phyloP scores from a whole-genome alignment of 805 yeast genomes.

The Ogataea ramenticola region DNA sequence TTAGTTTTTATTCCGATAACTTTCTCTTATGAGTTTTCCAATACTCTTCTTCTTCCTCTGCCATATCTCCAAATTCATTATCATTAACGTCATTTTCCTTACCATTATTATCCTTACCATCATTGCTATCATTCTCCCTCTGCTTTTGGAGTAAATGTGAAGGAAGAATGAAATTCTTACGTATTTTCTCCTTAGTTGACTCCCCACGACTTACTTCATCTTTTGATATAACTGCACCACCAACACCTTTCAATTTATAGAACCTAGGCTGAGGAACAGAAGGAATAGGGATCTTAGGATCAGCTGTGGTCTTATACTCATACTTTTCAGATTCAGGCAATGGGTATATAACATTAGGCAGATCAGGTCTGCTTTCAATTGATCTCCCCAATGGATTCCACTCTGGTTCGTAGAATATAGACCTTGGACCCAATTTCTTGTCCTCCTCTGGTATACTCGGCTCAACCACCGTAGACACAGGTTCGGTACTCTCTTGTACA shows the following conservation, averaged over 20 bases:
- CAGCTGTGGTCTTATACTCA: background rate
- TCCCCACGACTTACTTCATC: constrained; percentile 9
- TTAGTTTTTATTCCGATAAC: constrained; percentile 1
- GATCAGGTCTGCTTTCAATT: constrained; percentile 17
- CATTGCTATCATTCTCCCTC: background rate
- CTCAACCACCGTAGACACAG: no score
- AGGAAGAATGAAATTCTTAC: constrained; percentile 11
- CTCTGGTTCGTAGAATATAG: constrained; percentile 59
- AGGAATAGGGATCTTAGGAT: constrained; percentile 25
- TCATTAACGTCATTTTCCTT: background rate
- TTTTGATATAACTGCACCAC: background rate
- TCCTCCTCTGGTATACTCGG: no score
- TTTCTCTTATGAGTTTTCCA: constrained; percentile 3
- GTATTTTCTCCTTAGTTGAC: constrained; percentile 1
- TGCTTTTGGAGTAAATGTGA: constrained; percentile 5
- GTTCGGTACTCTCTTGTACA: no score
- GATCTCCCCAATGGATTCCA: constrained; percentile 56
- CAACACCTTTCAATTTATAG: constrained; percentile 29
- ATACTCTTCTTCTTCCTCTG: constrained; percentile 15
- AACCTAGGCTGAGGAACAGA: constrained; percentile 36
- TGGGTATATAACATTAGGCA: constrained; percentile 25
- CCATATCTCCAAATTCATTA: constrained; percentile 4
- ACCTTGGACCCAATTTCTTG: constrained; percentile 36
- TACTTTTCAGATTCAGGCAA: constrained; percentile 5
- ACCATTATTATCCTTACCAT: background rate